Percentiles rank a stretch among this genome's conserved stretches.
These are phyloP conservation scores for Ampelocalamus luodianensis DNA, from an alignment of 176 grass and related monocot genomes.

Conservation along the genomic window DNA sequence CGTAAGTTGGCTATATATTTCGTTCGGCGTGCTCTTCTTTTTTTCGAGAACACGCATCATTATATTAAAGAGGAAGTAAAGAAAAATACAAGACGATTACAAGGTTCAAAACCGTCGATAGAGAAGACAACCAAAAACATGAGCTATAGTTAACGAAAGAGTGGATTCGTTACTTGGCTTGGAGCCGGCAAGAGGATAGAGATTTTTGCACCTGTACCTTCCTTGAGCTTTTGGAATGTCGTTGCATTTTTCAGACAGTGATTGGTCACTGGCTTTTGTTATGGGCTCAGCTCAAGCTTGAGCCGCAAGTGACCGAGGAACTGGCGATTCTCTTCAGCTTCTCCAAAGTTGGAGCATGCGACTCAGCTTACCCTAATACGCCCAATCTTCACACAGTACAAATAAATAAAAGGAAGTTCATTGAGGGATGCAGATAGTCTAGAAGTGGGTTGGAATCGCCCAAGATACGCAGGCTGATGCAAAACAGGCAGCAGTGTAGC, in stretches of 20 bases:
- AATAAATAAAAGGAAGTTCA: not conserved
- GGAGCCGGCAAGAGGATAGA: slow-evolving; percentile 17
- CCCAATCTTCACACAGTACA: not conserved
- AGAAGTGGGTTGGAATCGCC: not conserved
- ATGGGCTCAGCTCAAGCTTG: slow-evolving; percentile 34
- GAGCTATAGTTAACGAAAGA: not conserved
- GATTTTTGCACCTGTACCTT: slow-evolving; percentile 46
- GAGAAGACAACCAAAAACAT: too few relatives aligned
- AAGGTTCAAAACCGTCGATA: too few relatives aligned
- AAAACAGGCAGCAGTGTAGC: not conserved
- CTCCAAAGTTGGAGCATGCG: not conserved
- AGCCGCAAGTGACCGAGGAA: slow-evolving; percentile 35
- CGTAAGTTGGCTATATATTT: not conserved
- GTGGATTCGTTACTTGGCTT: slow-evolving; percentile 47
- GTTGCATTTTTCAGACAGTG: slow-evolving; percentile 37
- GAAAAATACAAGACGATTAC: too few relatives aligned
- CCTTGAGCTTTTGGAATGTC: slow-evolving; percentile 35
- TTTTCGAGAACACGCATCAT: too few relatives aligned
- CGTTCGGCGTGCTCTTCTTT: too few relatives aligned
- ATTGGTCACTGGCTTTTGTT: slow-evolving; percentile 36
- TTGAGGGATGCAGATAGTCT: not conserved
- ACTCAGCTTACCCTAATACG: not conserved
- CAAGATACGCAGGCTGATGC: not conserved
- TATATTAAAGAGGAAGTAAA: too few relatives aligned
- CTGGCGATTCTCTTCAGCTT: slow-evolving; percentile 15